phyloP scores from a whole-genome alignment of 257 asterid genomes.

The Solanum boliviense region DNA sequence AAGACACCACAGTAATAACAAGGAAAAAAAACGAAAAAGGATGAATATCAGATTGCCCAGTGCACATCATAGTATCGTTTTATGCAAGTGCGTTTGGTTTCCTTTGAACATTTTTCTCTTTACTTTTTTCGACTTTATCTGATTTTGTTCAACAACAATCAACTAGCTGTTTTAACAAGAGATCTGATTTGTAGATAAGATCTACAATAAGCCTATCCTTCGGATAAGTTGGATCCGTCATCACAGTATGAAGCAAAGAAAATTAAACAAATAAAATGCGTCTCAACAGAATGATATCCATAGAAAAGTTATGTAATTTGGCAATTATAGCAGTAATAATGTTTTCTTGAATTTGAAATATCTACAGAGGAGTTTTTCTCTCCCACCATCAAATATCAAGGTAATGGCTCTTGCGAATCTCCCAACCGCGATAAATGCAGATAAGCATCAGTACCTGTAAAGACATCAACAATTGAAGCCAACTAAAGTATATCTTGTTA shows the following conservation, averaged over 20 bases:
- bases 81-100: neutral
- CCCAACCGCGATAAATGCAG: constrained; percentile 42
- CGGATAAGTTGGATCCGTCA: neutral
- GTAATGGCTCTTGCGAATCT: constrained; percentile 46
- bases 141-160: neutral
- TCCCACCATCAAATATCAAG: constrained; percentile 10
- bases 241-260: neutral
- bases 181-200: neutral
- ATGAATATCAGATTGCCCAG: neutral
- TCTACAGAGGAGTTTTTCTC: neutral
- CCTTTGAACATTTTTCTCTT: neutral
- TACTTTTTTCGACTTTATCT: neutral
- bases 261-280: neutral
- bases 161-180: neutral
- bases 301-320: neutral
- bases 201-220: neutral
- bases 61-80: neutral
- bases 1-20: neutral
- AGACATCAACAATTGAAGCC: neutral
- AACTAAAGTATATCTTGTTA: neutral
- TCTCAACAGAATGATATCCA: neutral
- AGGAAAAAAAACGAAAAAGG: neutral
- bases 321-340: neutral
- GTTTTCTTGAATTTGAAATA: neutral
- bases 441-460: constrained; percentile 46